Base-by-base conservation (phyloP, 345 rosid genomes). In the Trapa incisa region DNA sequence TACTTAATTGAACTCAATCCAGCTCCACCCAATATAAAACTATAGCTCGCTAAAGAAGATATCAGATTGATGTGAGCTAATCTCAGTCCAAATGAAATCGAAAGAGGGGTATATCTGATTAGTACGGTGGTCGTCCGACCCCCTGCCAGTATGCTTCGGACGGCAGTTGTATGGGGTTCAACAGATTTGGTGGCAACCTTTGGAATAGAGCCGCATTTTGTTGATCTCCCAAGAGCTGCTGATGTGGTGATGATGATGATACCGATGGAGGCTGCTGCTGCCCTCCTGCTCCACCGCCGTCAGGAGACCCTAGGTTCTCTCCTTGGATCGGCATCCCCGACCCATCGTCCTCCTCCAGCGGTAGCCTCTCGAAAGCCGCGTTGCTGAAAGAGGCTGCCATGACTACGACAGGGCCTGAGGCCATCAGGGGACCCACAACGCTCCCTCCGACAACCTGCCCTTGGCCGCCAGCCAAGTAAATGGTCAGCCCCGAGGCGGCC, bases 301-400 rank as follows among this genome's bases (percentile, higher is more conserved):
- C 79, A 0, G 92, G 86, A 2, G 91, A 82, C 61, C 89, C 96
- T 56, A 88, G 72, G 64, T 60, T 60, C 3, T 37, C 15, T 37
- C 72, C 79, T 1, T 84, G 88, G 61, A 75, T 77, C 16, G 81
- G 88, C 47, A 86, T 58, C 75, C 80, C 89, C 4, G 76, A 79
- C 70, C 29, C 29, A 22, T 86, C 93, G 61, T 88, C 97, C 37
- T 91, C 99, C 67, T 91, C 99, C 71, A 91, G 72, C 0, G 99
- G 99, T 14, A 94, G 87, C 78, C 99, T 86, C 82, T 94, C 99
- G 60, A 91, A 94, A 35, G 96, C 99, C 0, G 99, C 99, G 81
- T 94, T 94, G 69, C 99, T 91, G 69, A 94, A 94, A 9, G 99
- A 94, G 6, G 99, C 99, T 0, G 97, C 96, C 97, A 91, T 94